Evolutionary conservation across 192 early-diverging fungal genomes (phyloP), one percentile per base, ranked within the genome.

Genomic region (Ambispora gerdemannii): DNA sequence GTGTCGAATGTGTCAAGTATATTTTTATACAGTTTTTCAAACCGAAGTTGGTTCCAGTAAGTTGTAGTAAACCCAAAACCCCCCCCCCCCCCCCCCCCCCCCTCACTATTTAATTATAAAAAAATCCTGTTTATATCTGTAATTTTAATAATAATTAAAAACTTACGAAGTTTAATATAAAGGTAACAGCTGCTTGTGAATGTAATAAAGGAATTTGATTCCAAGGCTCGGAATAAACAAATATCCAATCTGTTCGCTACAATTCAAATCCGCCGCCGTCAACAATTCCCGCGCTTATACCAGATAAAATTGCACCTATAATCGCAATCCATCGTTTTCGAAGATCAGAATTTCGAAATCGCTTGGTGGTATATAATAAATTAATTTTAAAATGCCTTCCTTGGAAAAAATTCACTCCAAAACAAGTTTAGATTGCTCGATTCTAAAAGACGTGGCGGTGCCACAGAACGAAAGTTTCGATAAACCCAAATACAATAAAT

Each of bases 101-200:
- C n/a, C n/a, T n/a, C n/a, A n/a, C n/a, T n/a, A n/a, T n/a, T n/a
- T n/a, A n/a, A n/a, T n/a, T n/a, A n/a, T n/a, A n/a, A n/a, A n/a
- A n/a, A n/a, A n/a, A n/a, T n/a, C n/a, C n/a, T n/a, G n/a, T n/a
- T n/a, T n/a, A n/a, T n/a, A n/a, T n/a, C n/a, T n/a, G n/a, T n/a
- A n/a, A n/a, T n/a, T n/a, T n/a, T n/a, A n/a, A n/a, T n/a, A n/a
- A n/a, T n/a, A n/a, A n/a, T n/a, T n/a, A n/a, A n/a, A n/a, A n/a
- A n/a, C n/a, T n/a, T n/a, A n/a, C n/a, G n/a, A 92, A 93, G 13
- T 84, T 83, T 30, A 83, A 83, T 36, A 91, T 69, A 6, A 89
- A 81, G 11, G 93, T 93, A 52, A 84, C 89, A 4, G 88, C 78
- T 0, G 93, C 93, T 82, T 0, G 87, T 88, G 79, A 92, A 92